A percentile compares a stretch with the other conserved stretches of the same genome.
phyloP scores from a whole-genome alignment of 306 rosid genomes.

The Hippophae rhamnoides region DNA sequence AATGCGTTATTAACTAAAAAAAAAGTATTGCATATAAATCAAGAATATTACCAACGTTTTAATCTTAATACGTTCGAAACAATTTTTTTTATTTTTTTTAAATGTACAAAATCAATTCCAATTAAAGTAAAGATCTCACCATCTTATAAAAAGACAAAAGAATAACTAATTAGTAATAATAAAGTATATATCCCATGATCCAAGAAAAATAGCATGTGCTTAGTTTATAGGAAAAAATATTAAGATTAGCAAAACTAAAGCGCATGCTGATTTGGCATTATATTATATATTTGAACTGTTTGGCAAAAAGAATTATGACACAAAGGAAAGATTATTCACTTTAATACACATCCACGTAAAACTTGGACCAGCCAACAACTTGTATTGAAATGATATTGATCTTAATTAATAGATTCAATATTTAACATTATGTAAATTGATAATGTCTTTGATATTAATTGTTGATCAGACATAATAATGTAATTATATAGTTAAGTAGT shows the following conservation, averaged over 20 bases:
- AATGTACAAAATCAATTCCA: too few relatives aligned
- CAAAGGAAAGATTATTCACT: not conserved
- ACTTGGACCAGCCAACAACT: slow-evolving; percentile 1
- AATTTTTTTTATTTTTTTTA: too few relatives aligned
- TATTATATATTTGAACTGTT: not conserved
- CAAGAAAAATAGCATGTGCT: not conserved
- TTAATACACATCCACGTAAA: not conserved
- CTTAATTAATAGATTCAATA: not conserved
- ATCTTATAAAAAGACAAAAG: too few relatives aligned
- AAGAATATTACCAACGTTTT: too few relatives aligned
- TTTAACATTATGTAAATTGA: not conserved
- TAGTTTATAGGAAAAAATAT: not conserved
- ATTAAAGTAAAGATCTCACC: too few relatives aligned
- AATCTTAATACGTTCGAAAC: too few relatives aligned
- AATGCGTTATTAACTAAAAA: too few relatives aligned
- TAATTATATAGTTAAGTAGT: too few relatives aligned
- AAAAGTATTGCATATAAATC: too few relatives aligned
- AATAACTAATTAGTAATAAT: not conserved
- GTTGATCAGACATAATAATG: slow-evolving; percentile 20
- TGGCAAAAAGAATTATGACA: not conserved
- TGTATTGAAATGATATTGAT: slow-evolving; percentile 10
- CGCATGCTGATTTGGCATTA: slow-evolving; percentile 5
- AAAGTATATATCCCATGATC: not conserved
- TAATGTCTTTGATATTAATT: not conserved
- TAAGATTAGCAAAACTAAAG: not conserved